Evolutionary conservation across 2,329 filamentous ascomycete genomes (phyloP), one percentile per base, ranked within the genome.

Genomic region (Phaeosphaeria sp.): DNA sequence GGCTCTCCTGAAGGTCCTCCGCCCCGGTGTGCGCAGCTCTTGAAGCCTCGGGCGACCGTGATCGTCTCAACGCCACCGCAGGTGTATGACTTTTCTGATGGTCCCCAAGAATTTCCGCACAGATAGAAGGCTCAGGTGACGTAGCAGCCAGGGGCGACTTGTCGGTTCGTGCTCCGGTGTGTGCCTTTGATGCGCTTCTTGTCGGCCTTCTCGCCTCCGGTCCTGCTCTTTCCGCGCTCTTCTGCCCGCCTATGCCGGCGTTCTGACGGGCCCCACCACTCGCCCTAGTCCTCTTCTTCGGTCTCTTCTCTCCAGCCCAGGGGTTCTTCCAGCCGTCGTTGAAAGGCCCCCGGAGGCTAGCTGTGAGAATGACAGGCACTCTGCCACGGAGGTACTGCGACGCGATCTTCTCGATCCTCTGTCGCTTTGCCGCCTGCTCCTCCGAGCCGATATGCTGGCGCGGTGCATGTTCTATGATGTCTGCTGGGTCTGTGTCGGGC

Each of bases 341-440:
- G 62, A 91, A 89, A 0, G 89, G 89, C 0, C 89, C 89, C 57
- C 78, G 82, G 2, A 91, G 78, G 6, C 78, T 75, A 6, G 89
- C 84, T 13, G 89, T 89, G 2, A 88, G 72, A 2, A 93, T 79
- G 22, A 84, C 68, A 0, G 89, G 82, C 1, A 81, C 69, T 27
- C 81, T 77, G 0, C 89, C 89, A 6, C 80, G 75, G 39, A 91
- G 76, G 64, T 84, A 91, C 33, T 82, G 80, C 30, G 81, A 76
- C 1, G 86, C 89, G 13, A 88, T 83, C 0, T 79, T 74, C 71
- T 91, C 87, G 57, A 88, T 87, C 57, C 86, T 82, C 21, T 79
- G 73, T 24, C 81, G 81, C 69, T 84, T 87, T 13, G 84, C 81
- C 2, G 79, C 73, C 30, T 78, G 78, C 3, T 83, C 71, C 33